These are phyloP conservation scores for Fraxinus pennsylvanica DNA, from an alignment of 257 asterid species.

Conservation along the genomic window DNA sequence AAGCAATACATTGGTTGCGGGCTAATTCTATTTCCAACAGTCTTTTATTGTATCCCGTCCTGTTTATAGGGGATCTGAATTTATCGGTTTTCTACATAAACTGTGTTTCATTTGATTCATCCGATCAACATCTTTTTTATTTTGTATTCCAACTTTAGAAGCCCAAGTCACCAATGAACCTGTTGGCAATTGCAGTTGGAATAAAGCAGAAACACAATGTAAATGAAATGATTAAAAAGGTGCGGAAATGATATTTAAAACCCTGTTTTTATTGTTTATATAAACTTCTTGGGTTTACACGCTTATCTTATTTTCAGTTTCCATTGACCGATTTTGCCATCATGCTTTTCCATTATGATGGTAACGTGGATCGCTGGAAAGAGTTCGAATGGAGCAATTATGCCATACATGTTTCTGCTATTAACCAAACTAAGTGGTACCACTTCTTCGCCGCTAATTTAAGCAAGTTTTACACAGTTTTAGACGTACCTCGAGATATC, in stretches of 20 bases:
- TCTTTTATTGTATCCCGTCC: not conserved
- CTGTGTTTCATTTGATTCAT: slow-evolving; percentile 19
- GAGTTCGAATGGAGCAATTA: slow-evolving; percentile 62
- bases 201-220: slow-evolving; percentile 65
- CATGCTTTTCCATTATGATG: slow-evolving; percentile 82
- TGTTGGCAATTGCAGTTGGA: slow-evolving; percentile 82
- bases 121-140: slow-evolving; percentile 24
- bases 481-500: slow-evolving; percentile 3
- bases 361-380: slow-evolving; percentile 66
- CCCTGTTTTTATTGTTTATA: not conserved
- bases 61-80: not conserved
- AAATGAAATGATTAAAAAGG: slow-evolving; percentile 64
- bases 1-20: not conserved
- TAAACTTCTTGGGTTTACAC: slow-evolving; percentile 11
- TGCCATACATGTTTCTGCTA: slow-evolving; percentile 65
- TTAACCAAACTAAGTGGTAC: slow-evolving; percentile 81
- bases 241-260: slow-evolving; percentile 21
- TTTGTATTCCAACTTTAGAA: slow-evolving; percentile 35
- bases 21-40: not conserved
- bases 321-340: slow-evolving; percentile 45
- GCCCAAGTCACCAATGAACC: slow-evolving; percentile 48
- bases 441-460: not conserved
- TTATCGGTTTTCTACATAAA: not conserved
- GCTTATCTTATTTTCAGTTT: slow-evolving; percentile 45
- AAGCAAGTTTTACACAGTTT: not conserved